Evolutionary conservation across 805 yeast species (phyloP), one percentile per base, ranked within the genome.

Genomic region (Candida verbasci): DNA sequence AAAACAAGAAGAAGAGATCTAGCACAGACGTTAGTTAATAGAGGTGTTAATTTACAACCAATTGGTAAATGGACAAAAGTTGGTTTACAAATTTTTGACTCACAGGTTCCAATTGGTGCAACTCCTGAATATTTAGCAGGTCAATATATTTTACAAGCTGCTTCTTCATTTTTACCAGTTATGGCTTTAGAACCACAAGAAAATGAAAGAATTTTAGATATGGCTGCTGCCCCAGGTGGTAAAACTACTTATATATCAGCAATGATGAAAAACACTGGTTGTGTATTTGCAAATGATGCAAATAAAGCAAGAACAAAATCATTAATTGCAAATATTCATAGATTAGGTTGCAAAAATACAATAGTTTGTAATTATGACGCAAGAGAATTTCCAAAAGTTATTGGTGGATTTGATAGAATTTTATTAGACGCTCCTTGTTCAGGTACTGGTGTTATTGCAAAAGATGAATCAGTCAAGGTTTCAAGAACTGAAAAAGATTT

Each of bases 191-290:
- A 81, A 44, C 98, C 99, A n/a, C 94, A 88, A 59, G 97, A 88
- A 62, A 81, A 85, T 56, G 99, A 93, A 68, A 82, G 98, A 55
- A 74, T 93, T 27, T 70, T 93, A 45, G 99, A 93, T 67, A 93
- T 93, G 99, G 97, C 98, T 32, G 95, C 98, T 42, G 97, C 98
- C 20, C 98, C 98, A 47, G 98, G 98, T 69, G 98, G 98, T 65
- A 91, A 91, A 58, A 87, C 97, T 15, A 91, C 98, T 2, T 89
- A 87, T 58, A 78, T 91, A 36, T 79, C 95, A 24, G 97, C 99
- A 1, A 63, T 91, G 66, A 93, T 93, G 97, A 93, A 93, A 58
- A 93, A 93, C 62, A 93, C 98, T 1, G 99, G 99, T 18, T 80
- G 91, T 60, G 86, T 93, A 16, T 89, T 93, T 60, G 99, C 99